phyloP scores from a whole-genome alignment of 306 rosid species.

The Dalbergia oliveri region DNA sequence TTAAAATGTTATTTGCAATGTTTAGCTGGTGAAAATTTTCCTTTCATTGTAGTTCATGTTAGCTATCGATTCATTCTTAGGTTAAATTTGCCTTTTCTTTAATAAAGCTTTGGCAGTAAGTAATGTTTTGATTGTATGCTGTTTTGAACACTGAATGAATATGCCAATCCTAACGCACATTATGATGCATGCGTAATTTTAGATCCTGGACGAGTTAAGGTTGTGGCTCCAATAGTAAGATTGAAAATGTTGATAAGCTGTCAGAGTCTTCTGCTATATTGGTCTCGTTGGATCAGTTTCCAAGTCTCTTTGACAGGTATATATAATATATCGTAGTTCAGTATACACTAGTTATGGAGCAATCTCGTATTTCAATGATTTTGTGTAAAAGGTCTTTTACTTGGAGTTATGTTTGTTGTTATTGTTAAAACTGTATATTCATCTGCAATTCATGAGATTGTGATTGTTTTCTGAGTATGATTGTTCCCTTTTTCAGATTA shows the following conservation, averaged over 20 bases:
- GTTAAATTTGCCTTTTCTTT: background rate
- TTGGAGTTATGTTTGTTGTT: constrained; percentile 26
- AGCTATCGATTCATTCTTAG: background rate
- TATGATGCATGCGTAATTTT: constrained; percentile 20
- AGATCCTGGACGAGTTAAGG: constrained; percentile 94
- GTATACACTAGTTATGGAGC: background rate
- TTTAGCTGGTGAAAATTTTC: constrained; percentile 24
- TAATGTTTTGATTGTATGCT: background rate
- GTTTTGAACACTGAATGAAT: background rate
- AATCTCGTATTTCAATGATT: background rate
- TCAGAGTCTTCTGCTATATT: constrained; percentile 71
- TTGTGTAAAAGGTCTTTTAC: constrained; percentile 27
- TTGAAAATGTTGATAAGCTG: constrained; percentile 58
- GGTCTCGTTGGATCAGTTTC: constrained; percentile 73
- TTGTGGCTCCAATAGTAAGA: constrained; percentile 78
- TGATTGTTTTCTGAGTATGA: constrained; percentile 28
- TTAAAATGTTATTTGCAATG: constrained; percentile 17
- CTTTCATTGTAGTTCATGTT: constrained; percentile 9
- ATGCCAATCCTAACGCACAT: background rate
- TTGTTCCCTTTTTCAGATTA: constrained; percentile 59
- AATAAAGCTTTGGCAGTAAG: background rate
- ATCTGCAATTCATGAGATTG: constrained; percentile 36
- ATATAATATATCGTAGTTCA: constrained; percentile 21
- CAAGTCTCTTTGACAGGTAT: constrained; percentile 74
- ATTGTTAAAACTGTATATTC: background rate